Evolutionary conservation across 2,329 filamentous ascomycete species (phyloP).

Genomic region (Diaporthe nobilis): DNA sequence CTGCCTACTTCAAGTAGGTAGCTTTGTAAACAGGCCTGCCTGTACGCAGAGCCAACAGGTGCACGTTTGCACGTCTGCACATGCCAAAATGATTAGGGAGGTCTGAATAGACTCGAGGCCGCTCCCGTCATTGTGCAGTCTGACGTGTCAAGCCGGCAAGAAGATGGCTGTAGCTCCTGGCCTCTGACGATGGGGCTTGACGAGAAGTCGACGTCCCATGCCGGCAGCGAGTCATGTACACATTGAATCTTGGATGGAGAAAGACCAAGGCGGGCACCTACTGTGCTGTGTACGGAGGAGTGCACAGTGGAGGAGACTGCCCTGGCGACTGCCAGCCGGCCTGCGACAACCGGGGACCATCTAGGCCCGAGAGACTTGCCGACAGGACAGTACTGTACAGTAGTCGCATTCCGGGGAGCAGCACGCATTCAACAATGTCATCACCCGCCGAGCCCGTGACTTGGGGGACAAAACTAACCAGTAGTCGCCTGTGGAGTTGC

Average conservation of each 20-base stretch:
- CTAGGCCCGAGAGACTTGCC: constrained; percentile 20
- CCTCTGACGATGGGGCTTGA: constrained; percentile 12
- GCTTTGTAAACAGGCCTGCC: not conserved
- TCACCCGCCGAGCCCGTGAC: constrained; percentile 2
- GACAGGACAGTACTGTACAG: not conserved
- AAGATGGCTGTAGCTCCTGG: not conserved
- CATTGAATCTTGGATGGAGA: constrained; percentile 14
- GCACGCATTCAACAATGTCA: constrained; percentile 11
- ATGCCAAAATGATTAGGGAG: not conserved
- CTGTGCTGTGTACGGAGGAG: not conserved
- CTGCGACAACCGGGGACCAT: constrained; percentile 7
- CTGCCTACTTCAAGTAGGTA: not conserved
- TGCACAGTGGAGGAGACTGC: not conserved
- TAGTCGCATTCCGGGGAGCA: not conserved
- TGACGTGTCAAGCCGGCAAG: constrained; percentile 27
- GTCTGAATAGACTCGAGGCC: constrained; percentile 8
- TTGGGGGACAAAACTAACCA: constrained; percentile 1
- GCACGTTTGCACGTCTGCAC: not conserved
- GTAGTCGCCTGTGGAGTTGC: constrained; percentile 30
- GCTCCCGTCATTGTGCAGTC: constrained; percentile 24
- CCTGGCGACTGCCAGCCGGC: not conserved
- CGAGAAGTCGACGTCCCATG: constrained; percentile 10
- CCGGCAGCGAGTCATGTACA: constrained; percentile 28
- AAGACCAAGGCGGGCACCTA: not conserved
- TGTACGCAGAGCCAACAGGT: not conserved